Base-by-base conservation (phyloP, 768 basidiomycete species). In the Phaffia tasmanica region DNA sequence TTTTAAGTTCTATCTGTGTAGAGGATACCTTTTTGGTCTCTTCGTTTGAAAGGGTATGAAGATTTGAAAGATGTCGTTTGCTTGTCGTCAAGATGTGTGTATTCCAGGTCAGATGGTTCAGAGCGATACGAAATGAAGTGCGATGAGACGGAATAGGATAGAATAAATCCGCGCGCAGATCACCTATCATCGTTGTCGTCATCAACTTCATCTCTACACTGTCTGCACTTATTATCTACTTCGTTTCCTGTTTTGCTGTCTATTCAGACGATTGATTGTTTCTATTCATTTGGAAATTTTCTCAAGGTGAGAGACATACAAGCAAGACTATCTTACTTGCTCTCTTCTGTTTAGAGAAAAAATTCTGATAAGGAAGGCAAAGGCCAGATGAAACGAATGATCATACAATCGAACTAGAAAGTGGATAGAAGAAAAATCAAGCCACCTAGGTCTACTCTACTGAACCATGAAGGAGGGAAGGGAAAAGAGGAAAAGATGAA, bases 401-500 rank as follows among this genome's bases (percentile, higher is more conserved):
- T 54, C 29, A 23, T 54, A 23, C 53, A 23, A 23, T 30, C 53
- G 29, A 23, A 54, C 53, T 54, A 29, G 23, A 23, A 23, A 29
- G 29, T 54, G 53, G 53, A 9, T 15, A 23, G 9, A 23, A 23
- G 35, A 11, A 42, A 42, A 42, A 42, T 42, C 23, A 4, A 23
- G 53, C 29, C 29, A 54, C 29, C 53, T 54, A 54, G 4, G n/a
- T 54, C n/a, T 54, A 23, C 53, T 23, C 53, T 30, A 29, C 53
- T 23, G 5, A 54, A 29, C 9, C n/a, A 54, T 54, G 53, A 62
- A 61, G 21, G 47, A 42, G 29, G 46, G 49, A 29, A 62, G 51
- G 27, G 48, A 62, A 54, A 63, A 63, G 35, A 53, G 35, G 23
- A 30, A 32, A 30, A 23, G 21, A 27, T 14, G 29, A 23, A 27